Conservation (phyloP, 2,329 filamentous ascomycete genomes). For the Verticillium zaregamsianum region DNA sequence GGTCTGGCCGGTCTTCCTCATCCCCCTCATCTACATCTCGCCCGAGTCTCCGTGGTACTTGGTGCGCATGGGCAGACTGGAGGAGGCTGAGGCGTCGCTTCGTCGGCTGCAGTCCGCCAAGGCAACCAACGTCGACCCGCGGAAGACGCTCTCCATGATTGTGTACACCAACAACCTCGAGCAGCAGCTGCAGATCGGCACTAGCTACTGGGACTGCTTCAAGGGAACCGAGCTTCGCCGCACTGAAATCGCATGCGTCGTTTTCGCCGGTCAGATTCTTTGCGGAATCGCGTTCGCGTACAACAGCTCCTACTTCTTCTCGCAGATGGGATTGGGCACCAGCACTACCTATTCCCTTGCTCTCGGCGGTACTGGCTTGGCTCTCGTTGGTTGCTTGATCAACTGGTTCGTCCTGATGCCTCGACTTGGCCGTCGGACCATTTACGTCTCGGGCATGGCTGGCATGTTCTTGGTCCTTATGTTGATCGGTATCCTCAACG, state of each 20-base stretch:
- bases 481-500: slow-evolving; percentile 34
- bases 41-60: slow-evolving; percentile 50
- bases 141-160: slow-evolving; percentile 50
- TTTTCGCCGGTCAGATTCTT: slow-evolving; percentile 62
- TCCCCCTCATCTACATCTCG: slow-evolving; percentile 40
- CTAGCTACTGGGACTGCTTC: slow-evolving; percentile 47
- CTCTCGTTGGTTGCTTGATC: slow-evolving; percentile 35
- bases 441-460: slow-evolving; percentile 36
- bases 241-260: slow-evolving; percentile 54
- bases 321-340: slow-evolving; percentile 27
- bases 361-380: slow-evolving; percentile 34
- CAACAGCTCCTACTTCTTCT: slow-evolving; percentile 35
- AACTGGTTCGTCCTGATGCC: slow-evolving; percentile 39
- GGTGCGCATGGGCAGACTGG: slow-evolving; percentile 34
- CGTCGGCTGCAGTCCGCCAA: slow-evolving; percentile 39
- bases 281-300: slow-evolving; percentile 46
- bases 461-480: slow-evolving; percentile 32
- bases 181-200: slow-evolving; percentile 42
- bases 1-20: slow-evolving; percentile 42
- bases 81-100: slow-evolving; percentile 36
- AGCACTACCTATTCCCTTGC: slow-evolving; percentile 28
- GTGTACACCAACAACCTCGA: slow-evolving; percentile 55
- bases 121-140: slow-evolving; percentile 31
- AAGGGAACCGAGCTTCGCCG: slow-evolving; percentile 43
- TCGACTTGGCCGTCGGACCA: slow-evolving; percentile 34